Percentiles rank a stretch among this genome's conserved stretches.
Conservation (phyloP, 805 yeast genomes). For the Candida insectalens region DNA sequence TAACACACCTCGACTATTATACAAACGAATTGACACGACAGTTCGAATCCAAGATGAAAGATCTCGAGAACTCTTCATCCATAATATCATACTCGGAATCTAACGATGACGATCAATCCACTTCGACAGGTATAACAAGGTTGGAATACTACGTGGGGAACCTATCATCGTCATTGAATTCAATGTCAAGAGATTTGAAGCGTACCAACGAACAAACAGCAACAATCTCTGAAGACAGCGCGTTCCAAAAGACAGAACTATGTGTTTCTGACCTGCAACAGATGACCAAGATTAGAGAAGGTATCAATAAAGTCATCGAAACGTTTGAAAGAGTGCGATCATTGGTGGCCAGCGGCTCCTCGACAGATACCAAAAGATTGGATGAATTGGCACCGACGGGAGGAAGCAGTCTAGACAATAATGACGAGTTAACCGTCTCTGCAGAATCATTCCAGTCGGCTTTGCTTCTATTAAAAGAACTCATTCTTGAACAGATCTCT, state of each 20-base stretch:
- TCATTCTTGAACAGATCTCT: conserved; percentile 33
- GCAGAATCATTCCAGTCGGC: conserved; percentile 17
- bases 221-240: conserved; percentile 3
- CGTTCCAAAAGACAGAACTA: conserved; percentile 5
- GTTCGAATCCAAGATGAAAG: conserved; percentile 39
- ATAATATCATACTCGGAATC: conserved; percentile 29
- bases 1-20: conserved; percentile 53
- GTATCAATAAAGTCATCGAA: conserved; percentile 35
- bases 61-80: conserved; percentile 41
- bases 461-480: conserved; percentile 33
- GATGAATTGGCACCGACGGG: background rate
- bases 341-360: conserved; percentile 23
- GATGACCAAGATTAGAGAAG: conserved; percentile 34
- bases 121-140: conserved; percentile 31
- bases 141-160: conserved; percentile 60
- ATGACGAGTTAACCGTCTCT: background rate
- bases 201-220: conserved; percentile 21
- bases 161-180: conserved; percentile 45
- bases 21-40: conserved; percentile 49
- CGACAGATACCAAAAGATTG: background rate
- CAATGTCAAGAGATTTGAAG: conserved; percentile 40
- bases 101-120: background rate
- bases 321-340: conserved; percentile 36
- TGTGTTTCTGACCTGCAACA: conserved; percentile 30
- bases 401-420: background rate